Evolutionary conservation across 108 stramenopile species (phyloP).

Genomic region (Mediolabrus comicus): DNA sequence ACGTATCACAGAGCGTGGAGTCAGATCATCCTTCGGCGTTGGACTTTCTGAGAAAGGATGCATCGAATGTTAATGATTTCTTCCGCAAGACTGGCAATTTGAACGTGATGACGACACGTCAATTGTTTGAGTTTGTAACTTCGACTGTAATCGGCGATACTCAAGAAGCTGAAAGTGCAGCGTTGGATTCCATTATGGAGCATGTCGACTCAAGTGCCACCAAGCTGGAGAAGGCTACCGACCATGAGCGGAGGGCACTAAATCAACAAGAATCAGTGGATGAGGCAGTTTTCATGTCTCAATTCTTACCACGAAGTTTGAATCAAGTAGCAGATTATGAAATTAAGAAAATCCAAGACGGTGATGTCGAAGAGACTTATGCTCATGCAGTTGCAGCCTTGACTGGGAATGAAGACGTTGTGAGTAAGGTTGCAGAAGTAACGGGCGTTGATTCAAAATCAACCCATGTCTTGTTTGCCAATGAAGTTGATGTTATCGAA

Average conservation of each 20-base stretch:
- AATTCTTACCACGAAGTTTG: constrained; percentile 84
- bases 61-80: constrained; percentile 94
- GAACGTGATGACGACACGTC: constrained; percentile 84
- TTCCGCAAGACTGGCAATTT: constrained; percentile 85
- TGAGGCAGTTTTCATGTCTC: constrained; percentile 92
- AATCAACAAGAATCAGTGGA: constrained; percentile 76
- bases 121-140: constrained; percentile 88
- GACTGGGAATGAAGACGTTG: constrained; percentile 83
- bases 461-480: constrained; percentile 30
- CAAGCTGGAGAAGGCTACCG: constrained; percentile 40
- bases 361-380: constrained; percentile 89
- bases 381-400: constrained; percentile 85
- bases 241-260: constrained; percentile 56
- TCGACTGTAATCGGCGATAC: constrained; percentile 43
- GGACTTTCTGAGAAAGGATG: constrained; percentile 97
- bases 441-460: constrained; percentile 31
- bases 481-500: not conserved
- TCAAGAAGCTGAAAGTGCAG: constrained; percentile 55
- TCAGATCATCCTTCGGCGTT: constrained; percentile 94
- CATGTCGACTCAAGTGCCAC: constrained; percentile 44
- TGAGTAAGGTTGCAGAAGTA: constrained; percentile 57
- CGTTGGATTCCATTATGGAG: constrained; percentile 66
- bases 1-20: constrained; percentile 97
- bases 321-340: constrained; percentile 90
- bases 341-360: constrained; percentile 74